Evolutionary conservation across 2,329 filamentous ascomycete species (phyloP), one percentile per base, ranked within the genome.

Genomic region (Chrysosporium queenslandicum): DNA sequence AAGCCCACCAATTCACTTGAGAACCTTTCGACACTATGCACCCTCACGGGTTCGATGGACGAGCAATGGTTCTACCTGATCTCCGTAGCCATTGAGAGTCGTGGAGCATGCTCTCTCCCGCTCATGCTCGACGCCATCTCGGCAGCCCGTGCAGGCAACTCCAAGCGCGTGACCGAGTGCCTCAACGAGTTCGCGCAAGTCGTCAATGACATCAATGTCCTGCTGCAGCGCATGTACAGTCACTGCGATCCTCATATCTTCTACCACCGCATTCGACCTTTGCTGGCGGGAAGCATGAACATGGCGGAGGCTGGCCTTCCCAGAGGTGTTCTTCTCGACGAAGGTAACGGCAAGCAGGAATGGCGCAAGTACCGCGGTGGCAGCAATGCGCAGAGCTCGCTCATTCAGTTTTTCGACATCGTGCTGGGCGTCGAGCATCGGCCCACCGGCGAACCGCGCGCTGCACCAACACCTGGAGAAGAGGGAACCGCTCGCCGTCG

Each of bases 1-100:
- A 90, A 96, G 67, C 78, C 80, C 32, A 81, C 92, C 53, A 87
- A 94, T 63, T 81, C 82, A 58, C 77, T 97, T 42, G 84, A 92
- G 63, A 97, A 98, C 62, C 77, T 98, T 52, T 83, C 87, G 37
- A 92, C 87, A 1, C 76, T 97, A 55, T 81, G 83, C 62, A 96
- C 92, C 14, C 94, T 96, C 64, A 97, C 92, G 14, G 92, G 92
- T 47, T 90, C 89, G 6, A 75, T 94, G 52, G 92, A 98, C 65
- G 92, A 98, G 71, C 95, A 92, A 57, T 98, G 92, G 92, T 98
- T 98, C 66, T 98, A 97, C 66, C 77, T 98, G 11, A 82, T 97
- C 49, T 96, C 89, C 0, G 87, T 96, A 2, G 92, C 91, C 56
- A 96, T 98, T 58, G 92, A 98, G 71, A 89, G 90, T 51, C 84